These are phyloP conservation scores for Guyanaporus albipodus DNA, from an alignment of 768 basidiomycete species.

Conservation along the genomic window DNA sequence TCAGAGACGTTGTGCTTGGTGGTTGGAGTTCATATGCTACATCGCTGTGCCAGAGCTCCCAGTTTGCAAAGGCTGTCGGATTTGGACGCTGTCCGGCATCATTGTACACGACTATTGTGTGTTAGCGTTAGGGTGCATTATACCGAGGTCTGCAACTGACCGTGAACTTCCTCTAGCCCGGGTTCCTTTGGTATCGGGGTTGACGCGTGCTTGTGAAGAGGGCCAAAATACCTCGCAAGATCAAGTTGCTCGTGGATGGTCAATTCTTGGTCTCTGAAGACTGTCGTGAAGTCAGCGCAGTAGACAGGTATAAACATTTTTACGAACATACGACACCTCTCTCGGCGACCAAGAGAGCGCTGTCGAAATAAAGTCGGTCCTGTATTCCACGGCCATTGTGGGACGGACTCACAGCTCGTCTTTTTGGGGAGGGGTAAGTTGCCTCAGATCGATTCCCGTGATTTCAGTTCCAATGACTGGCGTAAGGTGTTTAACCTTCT, in stretches of 20 bases:
- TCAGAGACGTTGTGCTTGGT: conserved; percentile 75
- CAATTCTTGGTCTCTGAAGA: conserved; percentile 74
- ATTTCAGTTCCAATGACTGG: conserved; percentile 76
- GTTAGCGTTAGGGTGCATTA: conserved; percentile 2
- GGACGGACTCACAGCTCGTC: conserved; percentile 62
- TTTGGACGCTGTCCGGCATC: conserved; percentile 62
- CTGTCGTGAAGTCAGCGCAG: conserved; percentile 30
- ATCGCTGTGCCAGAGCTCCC: conserved; percentile 82
- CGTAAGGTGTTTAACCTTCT: conserved; percentile 64
- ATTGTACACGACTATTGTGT: conserved; percentile 60
- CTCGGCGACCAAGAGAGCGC: conserved; percentile 71
- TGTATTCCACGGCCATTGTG: background rate
- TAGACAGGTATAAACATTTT: background rate
- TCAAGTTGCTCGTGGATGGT: conserved; percentile 65
- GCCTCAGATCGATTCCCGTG: conserved; percentile 65
- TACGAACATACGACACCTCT: conserved; percentile 69
- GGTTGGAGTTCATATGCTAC: conserved; percentile 79
- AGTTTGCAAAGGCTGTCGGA: conserved; percentile 59
- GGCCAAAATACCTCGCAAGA: conserved; percentile 69
- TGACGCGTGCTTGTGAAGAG: conserved; percentile 79
- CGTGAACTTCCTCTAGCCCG: conserved; percentile 74
- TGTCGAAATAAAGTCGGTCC: conserved; percentile 25
- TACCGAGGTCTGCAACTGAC: conserved; percentile 33
- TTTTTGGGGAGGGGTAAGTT: conserved; percentile 63
- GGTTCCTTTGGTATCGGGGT: conserved; percentile 67